Percentiles rank a stretch among this genome's conserved stretches.
Conservation (phyloP, 2,329 filamentous ascomycete genomes). For the Aureobasidium leucospermi region DNA sequence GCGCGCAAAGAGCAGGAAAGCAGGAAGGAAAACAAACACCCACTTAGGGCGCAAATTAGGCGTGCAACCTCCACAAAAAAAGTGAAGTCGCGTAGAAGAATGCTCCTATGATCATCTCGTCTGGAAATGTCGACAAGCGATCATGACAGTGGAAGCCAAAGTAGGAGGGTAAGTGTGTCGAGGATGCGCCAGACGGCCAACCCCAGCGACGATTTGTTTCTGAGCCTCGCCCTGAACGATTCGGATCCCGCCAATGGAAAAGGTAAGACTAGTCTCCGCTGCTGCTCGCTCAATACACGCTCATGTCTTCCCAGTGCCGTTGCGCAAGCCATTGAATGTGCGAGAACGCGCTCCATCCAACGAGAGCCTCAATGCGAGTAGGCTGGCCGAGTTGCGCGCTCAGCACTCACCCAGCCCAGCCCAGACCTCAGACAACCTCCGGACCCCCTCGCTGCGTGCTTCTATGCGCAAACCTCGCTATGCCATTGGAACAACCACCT, state of each 20-base stretch:
- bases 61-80: neutral
- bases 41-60: neutral
- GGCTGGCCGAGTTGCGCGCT: conserved; percentile 42
- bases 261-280: neutral
- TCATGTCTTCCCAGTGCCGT: neutral
- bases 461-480: conserved; percentile 10
- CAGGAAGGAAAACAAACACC: neutral
- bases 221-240: conserved; percentile 24
- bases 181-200: conserved; percentile 11
- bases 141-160: neutral
- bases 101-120: conserved; percentile 6
- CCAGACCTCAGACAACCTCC: neutral
- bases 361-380: conserved; percentile 43
- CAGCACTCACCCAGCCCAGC: conserved; percentile 8
- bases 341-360: neutral
- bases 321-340: conserved; percentile 15
- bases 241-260: conserved; percentile 9
- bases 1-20: neutral
- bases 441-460: conserved; percentile 9
- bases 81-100: neutral
- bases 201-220: conserved; percentile 23
- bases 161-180: conserved; percentile 3
- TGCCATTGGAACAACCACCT: conserved; percentile 3
- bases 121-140: conserved; percentile 13
- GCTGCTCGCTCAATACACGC: neutral